These are phyloP conservation scores for Buddleja alternifolia DNA, from an alignment of 257 asterid species.

Conservation along the genomic window DNA sequence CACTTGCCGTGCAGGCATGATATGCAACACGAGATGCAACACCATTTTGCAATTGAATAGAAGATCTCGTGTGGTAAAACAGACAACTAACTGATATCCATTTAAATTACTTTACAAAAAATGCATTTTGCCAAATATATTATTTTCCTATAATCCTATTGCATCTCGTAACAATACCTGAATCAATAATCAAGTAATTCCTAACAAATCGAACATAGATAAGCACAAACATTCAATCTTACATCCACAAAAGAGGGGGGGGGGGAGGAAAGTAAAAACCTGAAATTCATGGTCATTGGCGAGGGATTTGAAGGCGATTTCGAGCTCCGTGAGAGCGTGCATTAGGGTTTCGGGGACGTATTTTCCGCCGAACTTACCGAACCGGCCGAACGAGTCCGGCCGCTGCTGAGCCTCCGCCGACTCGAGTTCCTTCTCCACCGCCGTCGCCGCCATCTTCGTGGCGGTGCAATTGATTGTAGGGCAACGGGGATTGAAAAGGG, in stretches of 20 bases:
- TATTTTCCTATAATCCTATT: no score
- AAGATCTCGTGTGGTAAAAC: no score
- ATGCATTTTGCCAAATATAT: no score
- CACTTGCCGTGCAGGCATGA: no score
- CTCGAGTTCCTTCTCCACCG: conserved; percentile 39
- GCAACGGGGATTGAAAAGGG: conserved; percentile 28
- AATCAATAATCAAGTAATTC: no score
- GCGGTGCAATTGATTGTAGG: conserved; percentile 38
- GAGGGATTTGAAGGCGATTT: conserved; percentile 69
- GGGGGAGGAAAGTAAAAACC: conserved; percentile 40
- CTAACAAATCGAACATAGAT: not conserved
- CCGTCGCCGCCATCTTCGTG: conserved; percentile 45
- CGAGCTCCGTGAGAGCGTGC: conserved; percentile 90
- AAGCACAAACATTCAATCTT: not conserved
- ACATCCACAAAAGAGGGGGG: not conserved
- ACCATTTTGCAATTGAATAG: no score
- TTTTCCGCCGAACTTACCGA: conserved; percentile 85
- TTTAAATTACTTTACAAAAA: no score
- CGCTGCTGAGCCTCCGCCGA: conserved; percentile 40
- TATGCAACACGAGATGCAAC: no score
- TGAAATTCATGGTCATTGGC: conserved; percentile 67
- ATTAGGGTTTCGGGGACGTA: conserved; percentile 91
- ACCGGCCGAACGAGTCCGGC: conserved; percentile 92
- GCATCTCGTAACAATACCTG: no score
- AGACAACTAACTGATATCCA: no score